Base-by-base conservation (phyloP, 805 yeast genomes). In the Ogataea methanolica region DNA sequence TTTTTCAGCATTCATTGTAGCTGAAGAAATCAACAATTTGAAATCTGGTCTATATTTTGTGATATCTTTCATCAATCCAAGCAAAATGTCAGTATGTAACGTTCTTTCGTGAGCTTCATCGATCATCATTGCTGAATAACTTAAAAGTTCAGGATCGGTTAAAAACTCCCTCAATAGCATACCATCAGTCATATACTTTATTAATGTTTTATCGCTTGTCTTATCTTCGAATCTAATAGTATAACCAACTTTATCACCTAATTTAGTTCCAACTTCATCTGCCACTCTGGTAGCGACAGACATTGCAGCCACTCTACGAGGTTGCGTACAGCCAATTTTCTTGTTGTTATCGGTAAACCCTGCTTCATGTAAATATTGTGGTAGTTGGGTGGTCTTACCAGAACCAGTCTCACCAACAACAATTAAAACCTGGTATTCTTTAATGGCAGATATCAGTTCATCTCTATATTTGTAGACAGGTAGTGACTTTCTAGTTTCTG, bases 21-120 rank as follows among this genome's bases (percentile, higher is more conserved):
- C 99, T 3, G 97, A 90, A 0, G 97, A 90, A 29, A 94, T 84
- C 17, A 94, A 71, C 5, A 94, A 59, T 55, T 82, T 81, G 46
- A 94, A 69, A 51, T 87, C 95, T 0, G 83, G 78, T 45, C 97
- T 70, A 38, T 79, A 66, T 21, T 69, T 70, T 2, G 78, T 62
- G 0, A 89, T 77, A 50, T 85, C 87, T 54, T 92, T 92, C 33
- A 92, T 66, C 35, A 94, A 69, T 0, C 96, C 96, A 44, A 92
- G 71, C 8, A 92, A 61, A 3, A 79, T 72, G 66, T 92, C 99
- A 0, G 98, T 92, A n/a, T 92, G 83, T 37, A 92, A 71, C 0
- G 98, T 94, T 48, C 99, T 75, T 63, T 94, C 99, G 62, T 94
- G 99, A 0, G 99, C 99, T 66, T 92, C 99, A 67, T 92, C 99